Conservation (phyloP, 1,139 yeast genomes). For the Taphrina communis region DNA sequence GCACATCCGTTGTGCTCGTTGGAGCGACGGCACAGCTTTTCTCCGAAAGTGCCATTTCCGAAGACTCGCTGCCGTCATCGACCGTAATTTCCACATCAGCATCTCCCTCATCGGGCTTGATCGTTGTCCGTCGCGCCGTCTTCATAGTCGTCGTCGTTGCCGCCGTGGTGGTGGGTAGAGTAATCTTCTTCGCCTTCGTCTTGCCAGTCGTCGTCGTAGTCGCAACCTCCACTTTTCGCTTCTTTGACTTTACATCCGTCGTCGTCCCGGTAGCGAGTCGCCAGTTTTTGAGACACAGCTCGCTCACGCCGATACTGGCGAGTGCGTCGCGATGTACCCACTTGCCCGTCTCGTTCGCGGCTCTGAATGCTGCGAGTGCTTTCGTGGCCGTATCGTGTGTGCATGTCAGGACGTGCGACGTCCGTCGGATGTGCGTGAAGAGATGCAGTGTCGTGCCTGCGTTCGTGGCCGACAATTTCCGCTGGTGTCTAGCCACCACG, state of each 20-base stretch:
- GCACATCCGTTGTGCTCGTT: not conserved
- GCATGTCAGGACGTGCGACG: slow-evolving; percentile 26
- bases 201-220: not conserved
- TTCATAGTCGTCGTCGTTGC: too few species aligned
- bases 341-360: slow-evolving; percentile 16
- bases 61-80: slow-evolving; percentile 1
- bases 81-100: not conserved
- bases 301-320: slow-evolving; percentile 22
- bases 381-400: not conserved
- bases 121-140: too few species aligned
- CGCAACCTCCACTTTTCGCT: not conserved
- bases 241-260: not conserved
- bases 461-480: not conserved
- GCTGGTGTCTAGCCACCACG: slow-evolving; percentile 14
- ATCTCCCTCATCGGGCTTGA: too few species aligned
- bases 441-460: slow-evolving; percentile 35
- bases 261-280: slow-evolving; percentile 15
- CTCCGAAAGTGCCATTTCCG: not conserved
- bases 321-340: slow-evolving; percentile 28
- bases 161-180: too few species aligned
- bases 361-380: slow-evolving; percentile 13
- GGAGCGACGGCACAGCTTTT: not conserved
- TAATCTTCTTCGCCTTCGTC: not conserved
- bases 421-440: slow-evolving; percentile 40
- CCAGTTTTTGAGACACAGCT: slow-evolving; percentile 33